Evolutionary conservation across 306 rosid genomes (phyloP), one percentile per base, ranked within the genome.

Genomic region (Medicago arabica): DNA sequence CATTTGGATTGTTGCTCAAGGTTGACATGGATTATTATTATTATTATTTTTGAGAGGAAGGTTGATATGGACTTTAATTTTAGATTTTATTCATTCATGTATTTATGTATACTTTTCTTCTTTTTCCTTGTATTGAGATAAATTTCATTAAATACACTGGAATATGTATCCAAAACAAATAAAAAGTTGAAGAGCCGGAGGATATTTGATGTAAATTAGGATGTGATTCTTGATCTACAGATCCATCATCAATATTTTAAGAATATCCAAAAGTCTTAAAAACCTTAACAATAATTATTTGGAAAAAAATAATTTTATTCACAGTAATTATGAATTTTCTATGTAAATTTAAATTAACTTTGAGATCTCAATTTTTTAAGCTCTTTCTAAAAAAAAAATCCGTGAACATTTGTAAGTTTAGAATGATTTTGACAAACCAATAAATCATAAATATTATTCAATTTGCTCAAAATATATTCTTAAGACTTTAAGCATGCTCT

Each of bases 151-250:
- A 63, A 9, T 16, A 38, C 69, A 38, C 3, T 63, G 47, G 7
- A 63, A 31, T 14, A 63, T 63, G 69, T 38, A 62, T 61, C 67
- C 67, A 61, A 58, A 58, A 58, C 38, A 23, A 58, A 58, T 58
- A 59, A 59, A 25, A 59, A 59, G 9, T 59, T 12, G 62, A 55
- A 55, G 62, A 55, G 10, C 62, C 4, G 34, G 7, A 57, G 62
- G 15, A 10, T 19, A 57, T 57, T 0, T 57, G 12, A 19, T 21
- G 62, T 10, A 34, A 57, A 19, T 57, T 57, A 23, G 61, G 14
- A 19, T 4, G 15, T 23, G 64, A 58, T 58, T 58, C 9, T 55
- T 55, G 13, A 15, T 15, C 17, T 15, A 15, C 55, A 6, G 5
- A 50, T n/a, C 7, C 9, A 53, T 53, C 59, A n/a, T 53, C 25